These are phyloP conservation scores for Priceomyces melissophilus DNA, from an alignment of 805 yeast genomes.

Conservation along the genomic window DNA sequence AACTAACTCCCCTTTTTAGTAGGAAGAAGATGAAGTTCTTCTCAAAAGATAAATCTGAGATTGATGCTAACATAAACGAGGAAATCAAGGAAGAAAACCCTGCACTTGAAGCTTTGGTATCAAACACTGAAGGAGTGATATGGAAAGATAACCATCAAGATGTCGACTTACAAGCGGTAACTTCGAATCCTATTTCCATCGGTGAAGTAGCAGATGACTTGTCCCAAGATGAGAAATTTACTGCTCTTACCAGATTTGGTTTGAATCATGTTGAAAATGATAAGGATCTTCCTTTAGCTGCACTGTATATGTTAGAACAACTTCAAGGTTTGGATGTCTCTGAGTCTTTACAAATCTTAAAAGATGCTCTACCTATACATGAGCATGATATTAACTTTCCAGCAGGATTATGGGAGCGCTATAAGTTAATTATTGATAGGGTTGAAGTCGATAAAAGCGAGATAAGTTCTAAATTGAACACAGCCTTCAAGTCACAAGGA, in stretches of 20 bases:
- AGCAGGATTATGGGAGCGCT: constrained; percentile 6
- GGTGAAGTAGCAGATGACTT: constrained; percentile 2
- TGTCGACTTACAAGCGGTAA: constrained; percentile 4
- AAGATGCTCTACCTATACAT: constrained; percentile 25
- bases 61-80: not conserved
- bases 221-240: not conserved
- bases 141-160: constrained; percentile 4
- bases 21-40: not conserved
- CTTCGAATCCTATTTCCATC: not conserved
- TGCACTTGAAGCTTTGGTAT: not conserved
- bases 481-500: not conserved
- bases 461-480: constrained; percentile 4
- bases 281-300: constrained; percentile 2
- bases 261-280: not conserved
- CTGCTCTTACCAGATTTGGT: not conserved
- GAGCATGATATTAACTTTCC: constrained; percentile 32
- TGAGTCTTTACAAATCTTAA: constrained; percentile 25
- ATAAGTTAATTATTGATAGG: not conserved
- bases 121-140: not conserved
- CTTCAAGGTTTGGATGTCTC: constrained; percentile 16
- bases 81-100: not conserved
- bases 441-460: not conserved
- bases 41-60: not conserved
- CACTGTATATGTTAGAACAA: constrained; percentile 13
- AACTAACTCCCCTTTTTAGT: not conserved